Evolutionary conservation across 2,329 filamentous ascomycete genomes (phyloP), one percentile per base, ranked within the genome.

Genomic region (Epichloe baconii): DNA sequence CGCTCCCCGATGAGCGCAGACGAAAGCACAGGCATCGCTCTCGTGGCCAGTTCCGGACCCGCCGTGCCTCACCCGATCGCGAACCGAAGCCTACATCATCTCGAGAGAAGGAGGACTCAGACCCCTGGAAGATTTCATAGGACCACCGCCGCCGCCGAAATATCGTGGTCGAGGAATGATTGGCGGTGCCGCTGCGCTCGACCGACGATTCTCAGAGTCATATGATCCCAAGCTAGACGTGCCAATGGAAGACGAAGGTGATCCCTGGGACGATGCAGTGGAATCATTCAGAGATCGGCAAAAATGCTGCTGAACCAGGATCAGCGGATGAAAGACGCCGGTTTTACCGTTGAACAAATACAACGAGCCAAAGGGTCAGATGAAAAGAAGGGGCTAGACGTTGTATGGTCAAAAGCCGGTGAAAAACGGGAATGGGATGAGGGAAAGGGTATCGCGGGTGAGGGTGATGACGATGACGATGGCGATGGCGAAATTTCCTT

Each of bases 231-330:
- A 66, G 6, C 63, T 70, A n/a, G 79, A 86, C 58, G 66, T 84
- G 3, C 68, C 74, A 40, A 67, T 72, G 46, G 74, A 76, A 54
- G 68, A 70, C 8, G 66, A 65, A 21, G 75, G 74, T 54, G 80
- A 38, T 19, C 34, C 87, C 53, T 95, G 88, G 89, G 85, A 87
- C 44, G 79, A 87, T 58, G 82, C 86, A 1, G 72, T 93, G 1
- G 88, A 95, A 66, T 82, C 83, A 4, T 74, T 88, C 51, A 78
- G 85, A 40, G 88, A 95, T 63, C 80, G 88, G n/a, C 79, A 87
- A 57, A 57, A 57, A 89, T 86, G 80, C 82, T 80, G 60, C 76
- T 82, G 55, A 80, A 83, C 57, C 87, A 88, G 34, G 86, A 86
- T 6, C 83, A 89, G 49, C 73, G 89, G 52, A 69, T 96, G 53